These are phyloP conservation scores for Blastomyces gilchristii DNA, from an alignment of 2,329 filamentous ascomycete genomes.

Conservation along the genomic window DNA sequence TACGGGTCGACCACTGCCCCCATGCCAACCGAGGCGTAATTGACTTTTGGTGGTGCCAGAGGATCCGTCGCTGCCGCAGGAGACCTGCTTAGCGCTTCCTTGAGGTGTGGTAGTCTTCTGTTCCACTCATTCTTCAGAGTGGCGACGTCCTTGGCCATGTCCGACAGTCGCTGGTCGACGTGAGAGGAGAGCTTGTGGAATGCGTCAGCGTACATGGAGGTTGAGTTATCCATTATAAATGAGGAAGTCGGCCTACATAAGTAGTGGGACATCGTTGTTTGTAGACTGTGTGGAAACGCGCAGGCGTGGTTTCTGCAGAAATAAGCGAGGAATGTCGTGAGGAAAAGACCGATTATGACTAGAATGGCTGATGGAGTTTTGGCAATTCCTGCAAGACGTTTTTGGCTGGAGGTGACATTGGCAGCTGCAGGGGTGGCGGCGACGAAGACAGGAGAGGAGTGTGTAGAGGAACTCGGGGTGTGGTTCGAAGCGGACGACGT, in stretches of 20 bases:
- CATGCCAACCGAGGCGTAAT: constrained; percentile 58
- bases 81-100: constrained; percentile 9
- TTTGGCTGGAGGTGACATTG: not conserved
- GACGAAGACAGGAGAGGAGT: constrained; percentile 1
- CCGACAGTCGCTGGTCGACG: constrained; percentile 14
- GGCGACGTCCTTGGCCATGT: constrained; percentile 14
- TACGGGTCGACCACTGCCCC: constrained; percentile 55
- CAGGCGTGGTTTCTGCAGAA: not conserved
- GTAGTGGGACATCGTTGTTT: not conserved
- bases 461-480: not conserved
- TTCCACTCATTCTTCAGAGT: constrained; percentile 14
- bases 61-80: constrained; percentile 13
- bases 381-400: not conserved
- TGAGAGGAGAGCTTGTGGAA: constrained; percentile 12
- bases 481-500: not conserved
- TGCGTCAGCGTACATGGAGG: constrained; percentile 11
- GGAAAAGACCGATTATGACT: not conserved
- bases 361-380: not conserved
- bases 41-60: constrained; percentile 42
- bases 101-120: constrained; percentile 11
- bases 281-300: not conserved
- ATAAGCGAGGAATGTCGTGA: not conserved
- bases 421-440: not conserved
- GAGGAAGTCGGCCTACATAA: constrained; percentile 8
- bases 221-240: constrained; percentile 5